These are phyloP conservation scores for Blastobotrys persicus DNA, from an alignment of 1,139 yeast species.

Conservation along the genomic window DNA sequence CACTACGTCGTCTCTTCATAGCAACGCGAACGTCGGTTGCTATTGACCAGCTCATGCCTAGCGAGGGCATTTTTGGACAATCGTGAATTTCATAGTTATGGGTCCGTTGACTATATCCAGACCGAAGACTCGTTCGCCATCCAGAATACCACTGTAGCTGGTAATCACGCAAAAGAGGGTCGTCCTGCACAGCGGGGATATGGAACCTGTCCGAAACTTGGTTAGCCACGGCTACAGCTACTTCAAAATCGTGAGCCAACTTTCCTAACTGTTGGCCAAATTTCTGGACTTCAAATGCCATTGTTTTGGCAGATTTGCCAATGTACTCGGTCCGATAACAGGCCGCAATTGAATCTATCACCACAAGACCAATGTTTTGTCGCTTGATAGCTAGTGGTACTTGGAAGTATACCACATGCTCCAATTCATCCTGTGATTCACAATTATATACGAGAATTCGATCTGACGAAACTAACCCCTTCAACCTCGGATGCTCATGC, in stretches of 20 bases:
- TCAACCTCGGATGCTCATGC: slow-evolving; percentile 9
- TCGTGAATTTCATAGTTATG: slow-evolving; percentile 8
- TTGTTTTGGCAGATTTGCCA: not conserved
- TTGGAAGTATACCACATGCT: slow-evolving; percentile 70
- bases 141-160: slow-evolving; percentile 76
- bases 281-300: slow-evolving; percentile 4
- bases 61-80: slow-evolving; percentile 34
- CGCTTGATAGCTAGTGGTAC: slow-evolving; percentile 54
- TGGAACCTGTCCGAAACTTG: slow-evolving; percentile 64
- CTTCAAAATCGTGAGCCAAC: slow-evolving; percentile 47
- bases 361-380: slow-evolving; percentile 49
- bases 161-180: slow-evolving; percentile 46
- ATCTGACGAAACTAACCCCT: slow-evolving; percentile 37
- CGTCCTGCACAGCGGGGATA: slow-evolving; percentile 20
- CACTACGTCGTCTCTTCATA: slow-evolving; percentile 34
- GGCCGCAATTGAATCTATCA: slow-evolving; percentile 84
- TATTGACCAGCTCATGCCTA: slow-evolving; percentile 47
- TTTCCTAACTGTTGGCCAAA: slow-evolving; percentile 38
- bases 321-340: slow-evolving; percentile 64
- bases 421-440: slow-evolving; percentile 65
- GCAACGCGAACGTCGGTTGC: slow-evolving; percentile 42
- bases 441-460: slow-evolving; percentile 60
- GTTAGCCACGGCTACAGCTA: slow-evolving; percentile 72
- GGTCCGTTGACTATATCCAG: slow-evolving; percentile 3
- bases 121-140: slow-evolving; percentile 44